A percentile compares a stretch with the other conserved stretches of the same genome.
These are phyloP conservation scores for Podaxis sp. DNA, from an alignment of 768 basidiomycete genomes.

Conservation along the genomic window DNA sequence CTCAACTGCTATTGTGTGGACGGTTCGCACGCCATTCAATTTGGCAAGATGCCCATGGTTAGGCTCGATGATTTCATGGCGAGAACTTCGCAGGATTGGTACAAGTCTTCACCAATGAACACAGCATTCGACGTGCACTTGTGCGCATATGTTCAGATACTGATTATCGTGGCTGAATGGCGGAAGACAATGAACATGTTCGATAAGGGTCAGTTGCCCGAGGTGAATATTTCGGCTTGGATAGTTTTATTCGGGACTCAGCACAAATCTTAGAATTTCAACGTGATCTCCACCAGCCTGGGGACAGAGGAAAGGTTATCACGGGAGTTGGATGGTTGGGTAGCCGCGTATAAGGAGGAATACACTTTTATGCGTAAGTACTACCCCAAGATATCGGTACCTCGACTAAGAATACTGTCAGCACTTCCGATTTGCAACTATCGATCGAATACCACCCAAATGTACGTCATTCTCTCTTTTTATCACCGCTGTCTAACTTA, in stretches of 20 bases:
- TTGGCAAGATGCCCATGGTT: conserved; percentile 72
- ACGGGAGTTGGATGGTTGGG: conserved; percentile 40
- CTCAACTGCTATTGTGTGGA: conserved; percentile 76
- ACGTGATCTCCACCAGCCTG: conserved; percentile 34
- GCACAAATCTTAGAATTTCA: conserved; percentile 27
- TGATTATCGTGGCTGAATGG: conserved; percentile 51
- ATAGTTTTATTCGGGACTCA: background rate
- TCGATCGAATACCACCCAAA: conserved; percentile 42
- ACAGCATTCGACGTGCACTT: conserved; percentile 46
- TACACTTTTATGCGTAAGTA: conserved; percentile 34
- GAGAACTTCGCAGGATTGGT: conserved; percentile 50
- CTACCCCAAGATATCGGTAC: background rate
- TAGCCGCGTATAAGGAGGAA: conserved; percentile 39
- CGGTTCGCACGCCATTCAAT: conserved; percentile 71
- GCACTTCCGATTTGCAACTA: conserved; percentile 44
- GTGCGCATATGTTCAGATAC: conserved; percentile 52
- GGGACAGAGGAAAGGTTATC: conserved; percentile 37
- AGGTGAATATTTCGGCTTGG: background rate
- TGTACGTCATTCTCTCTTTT: conserved; percentile 28
- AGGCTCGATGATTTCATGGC: conserved; percentile 61
- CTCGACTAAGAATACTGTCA: conserved; percentile 20
- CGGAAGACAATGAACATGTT: conserved; percentile 22
- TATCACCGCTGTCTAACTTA: conserved; percentile 2
- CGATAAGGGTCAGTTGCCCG: conserved; percentile 9
- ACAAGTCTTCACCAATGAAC: conserved; percentile 39